Conservation (phyloP, 805 yeast genomes). For the Saturnispora bothae region DNA sequence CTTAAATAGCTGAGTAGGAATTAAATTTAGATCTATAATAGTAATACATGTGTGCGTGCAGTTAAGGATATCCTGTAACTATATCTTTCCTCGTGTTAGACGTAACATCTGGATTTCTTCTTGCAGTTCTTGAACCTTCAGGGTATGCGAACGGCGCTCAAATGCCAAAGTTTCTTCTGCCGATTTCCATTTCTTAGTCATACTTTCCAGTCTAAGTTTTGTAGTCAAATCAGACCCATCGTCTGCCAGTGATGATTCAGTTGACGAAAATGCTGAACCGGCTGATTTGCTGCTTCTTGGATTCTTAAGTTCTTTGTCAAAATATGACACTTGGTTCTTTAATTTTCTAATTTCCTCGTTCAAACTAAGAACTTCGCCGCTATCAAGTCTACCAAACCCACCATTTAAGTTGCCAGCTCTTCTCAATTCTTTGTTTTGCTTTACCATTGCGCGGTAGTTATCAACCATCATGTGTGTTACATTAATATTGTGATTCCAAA, state of each 20-base stretch:
- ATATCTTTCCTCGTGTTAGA: neutral
- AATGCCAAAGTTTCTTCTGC: conserved; percentile 61
- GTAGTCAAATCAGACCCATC: conserved; percentile 2
- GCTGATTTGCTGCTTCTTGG: neutral
- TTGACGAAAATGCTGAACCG: neutral
- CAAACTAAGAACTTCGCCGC: conserved; percentile 1
- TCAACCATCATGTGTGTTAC: neutral
- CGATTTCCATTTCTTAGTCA: conserved; percentile 55
- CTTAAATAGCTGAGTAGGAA: neutral
- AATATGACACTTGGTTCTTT: neutral
- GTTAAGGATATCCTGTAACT: neutral
- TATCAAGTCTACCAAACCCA: neutral
- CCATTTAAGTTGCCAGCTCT: neutral
- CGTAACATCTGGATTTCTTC: conserved; percentile 37
- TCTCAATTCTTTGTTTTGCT: neutral
- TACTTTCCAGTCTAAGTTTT: conserved; percentile 44
- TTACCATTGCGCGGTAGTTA: neutral
- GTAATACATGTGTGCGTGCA: neutral
- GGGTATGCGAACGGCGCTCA: conserved; percentile 47
- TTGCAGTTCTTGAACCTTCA: conserved; percentile 43
- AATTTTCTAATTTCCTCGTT: conserved; percentile 1
- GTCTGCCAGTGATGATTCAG: neutral
- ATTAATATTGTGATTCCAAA: conserved; percentile 5
- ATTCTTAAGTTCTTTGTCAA: conserved; percentile 2
- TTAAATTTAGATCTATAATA: neutral